Evolutionary conservation across 305 asterid species (phyloP).

Genomic region (Fraxinus sp.): DNA sequence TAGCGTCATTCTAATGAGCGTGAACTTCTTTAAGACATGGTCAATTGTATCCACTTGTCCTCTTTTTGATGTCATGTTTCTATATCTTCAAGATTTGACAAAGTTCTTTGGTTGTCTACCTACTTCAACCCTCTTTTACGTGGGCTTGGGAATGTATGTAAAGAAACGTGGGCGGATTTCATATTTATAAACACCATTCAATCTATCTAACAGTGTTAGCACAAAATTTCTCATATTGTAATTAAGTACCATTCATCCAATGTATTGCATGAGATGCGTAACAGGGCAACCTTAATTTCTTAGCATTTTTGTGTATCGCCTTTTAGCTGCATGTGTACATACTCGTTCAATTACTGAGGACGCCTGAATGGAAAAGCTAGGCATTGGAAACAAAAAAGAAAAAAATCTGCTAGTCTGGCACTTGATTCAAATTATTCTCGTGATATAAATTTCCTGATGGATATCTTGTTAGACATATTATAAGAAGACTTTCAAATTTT

Average conservation of each 20-base stretch:
- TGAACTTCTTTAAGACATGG: neutral
- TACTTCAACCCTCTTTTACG: neutral
- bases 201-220: neutral
- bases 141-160: neutral
- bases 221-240: neutral
- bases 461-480: neutral
- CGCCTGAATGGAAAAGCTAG: neutral
- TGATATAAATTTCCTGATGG: neutral
- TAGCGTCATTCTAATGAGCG: neutral
- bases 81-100: neutral
- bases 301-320: neutral
- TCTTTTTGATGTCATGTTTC: neutral
- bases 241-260: neutral
- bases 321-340: neutral
- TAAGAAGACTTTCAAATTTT: neutral
- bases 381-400: neutral
- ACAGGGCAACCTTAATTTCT: neutral
- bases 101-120: neutral
- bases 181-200: neutral
- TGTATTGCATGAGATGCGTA: neutral
- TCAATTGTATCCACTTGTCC: neutral
- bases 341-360: neutral
- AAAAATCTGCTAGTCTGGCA: neutral
- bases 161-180: neutral
- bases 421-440: neutral